Base-by-base conservation (phyloP, 352 stramenopile genomes). In the Thalassiosira delicatula region DNA sequence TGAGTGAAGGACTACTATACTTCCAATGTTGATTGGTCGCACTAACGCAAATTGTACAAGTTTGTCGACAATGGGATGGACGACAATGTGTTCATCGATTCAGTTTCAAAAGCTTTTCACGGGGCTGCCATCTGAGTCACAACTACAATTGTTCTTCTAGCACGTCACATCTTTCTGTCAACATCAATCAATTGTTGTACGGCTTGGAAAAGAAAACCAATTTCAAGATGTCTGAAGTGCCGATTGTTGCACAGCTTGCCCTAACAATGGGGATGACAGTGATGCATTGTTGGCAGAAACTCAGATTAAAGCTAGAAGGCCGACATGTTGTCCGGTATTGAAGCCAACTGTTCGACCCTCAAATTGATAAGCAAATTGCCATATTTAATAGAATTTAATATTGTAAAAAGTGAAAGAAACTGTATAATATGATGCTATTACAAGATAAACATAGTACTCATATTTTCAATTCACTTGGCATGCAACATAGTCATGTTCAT, bases 21-120 rank as follows among this genome's bases (percentile, higher is more conserved):
- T 49, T 61, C 70, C 25, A 67, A 66, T n/a, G 87, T 80, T 71
- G 33, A 89, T 29, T 42, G 35, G 17, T 46, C 40, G 19, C 90
- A 91, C 25, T 61, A 85, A 14, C 44, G 35, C 19, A 67, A 88
- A 44, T 60, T 91, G n/a, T 56, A 75, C 19, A 84, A 73, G 29
- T 91, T 85, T 60, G 86, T 90, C 40, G 74, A 90, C 40, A 75
- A 67, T 59, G 86, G 86, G 0, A 79, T 91, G 69, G 23, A 23
- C 27, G 83, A 68, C 12, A 71, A 49, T 35, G n/a, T 9, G 5
- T 91, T 91, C 63, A 91, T 91, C 35, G 74, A 91, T 79, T 72
- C 75, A 25, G 84, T 90, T 32, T 74, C 40, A 11, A 84, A 81
- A 84, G 90, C 21, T 79, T 90, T n/a, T 84, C 85, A 44, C 74